Evolutionary conservation across 2,329 filamentous ascomycete species (phyloP).

Genomic region (Cladorrhinum sp.): DNA sequence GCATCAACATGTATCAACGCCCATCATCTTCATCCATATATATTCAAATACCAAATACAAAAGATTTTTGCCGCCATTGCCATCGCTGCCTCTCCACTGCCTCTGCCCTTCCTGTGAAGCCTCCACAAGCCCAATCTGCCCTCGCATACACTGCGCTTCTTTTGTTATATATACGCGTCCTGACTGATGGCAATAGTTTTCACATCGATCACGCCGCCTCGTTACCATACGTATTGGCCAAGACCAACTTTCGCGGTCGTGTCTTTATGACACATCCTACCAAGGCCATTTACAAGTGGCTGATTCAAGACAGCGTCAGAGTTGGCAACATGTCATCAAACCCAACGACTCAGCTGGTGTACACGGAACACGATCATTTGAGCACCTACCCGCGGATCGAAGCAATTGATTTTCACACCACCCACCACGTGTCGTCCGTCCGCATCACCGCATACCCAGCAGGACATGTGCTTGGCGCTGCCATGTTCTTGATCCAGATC

Average conservation of each 20-base stretch:
- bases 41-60: constrained; percentile 32
- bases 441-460: constrained; percentile 96
- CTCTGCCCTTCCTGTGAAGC: constrained; percentile 20
- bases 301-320: constrained; percentile 94
- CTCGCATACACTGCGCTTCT: too few relatives aligned
- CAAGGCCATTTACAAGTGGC: constrained; percentile 99
- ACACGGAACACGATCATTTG: constrained; percentile 92
- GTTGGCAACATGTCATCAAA: constrained; percentile 71
- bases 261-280: constrained; percentile 99
- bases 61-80: constrained; percentile 23
- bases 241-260: constrained; percentile 94
- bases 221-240: constrained; percentile 94
- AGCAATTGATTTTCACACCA: constrained; percentile 97
- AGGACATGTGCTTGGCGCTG: constrained; percentile 94
- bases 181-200: constrained; percentile 61
- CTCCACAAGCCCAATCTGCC: not conserved
- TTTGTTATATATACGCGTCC: too few relatives aligned
- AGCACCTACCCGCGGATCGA: constrained; percentile 93
- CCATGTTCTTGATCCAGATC: constrained; percentile 98
- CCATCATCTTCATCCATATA: constrained; percentile 18
- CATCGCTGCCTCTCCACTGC: constrained; percentile 17
- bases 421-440: constrained; percentile 93
- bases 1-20: constrained; percentile 22
- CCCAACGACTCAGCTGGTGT: constrained; percentile 69
- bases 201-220: constrained; percentile 98